Percentiles rank a stretch among this genome's conserved stretches.
These are phyloP conservation scores for Gossypium mustelinum DNA, from an alignment of 345 rosid genomes.

Conservation along the genomic window DNA sequence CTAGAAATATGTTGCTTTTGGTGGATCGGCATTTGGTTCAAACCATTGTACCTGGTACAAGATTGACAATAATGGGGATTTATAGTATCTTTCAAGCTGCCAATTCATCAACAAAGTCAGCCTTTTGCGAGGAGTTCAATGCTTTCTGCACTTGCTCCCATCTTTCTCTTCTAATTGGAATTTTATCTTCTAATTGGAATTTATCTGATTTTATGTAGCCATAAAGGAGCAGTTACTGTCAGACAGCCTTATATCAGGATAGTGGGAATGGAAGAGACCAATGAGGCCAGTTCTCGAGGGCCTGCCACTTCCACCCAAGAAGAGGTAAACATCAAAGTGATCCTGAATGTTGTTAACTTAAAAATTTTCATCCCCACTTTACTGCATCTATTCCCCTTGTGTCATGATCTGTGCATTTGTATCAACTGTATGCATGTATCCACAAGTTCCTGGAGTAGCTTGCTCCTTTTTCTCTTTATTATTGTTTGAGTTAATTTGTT, in stretches of 20 bases:
- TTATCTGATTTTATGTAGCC: conserved; percentile 38
- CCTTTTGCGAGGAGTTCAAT: neutral
- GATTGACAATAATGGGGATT: conserved; percentile 88
- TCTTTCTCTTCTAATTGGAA: neutral
- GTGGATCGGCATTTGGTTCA: conserved; percentile 90
- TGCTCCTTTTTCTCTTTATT: neutral
- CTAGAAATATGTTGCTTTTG: conserved; percentile 89
- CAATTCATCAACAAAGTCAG: conserved; percentile 68
- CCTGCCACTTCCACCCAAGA: conserved; percentile 69
- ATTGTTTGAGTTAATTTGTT: neutral
- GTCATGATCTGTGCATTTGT: neutral
- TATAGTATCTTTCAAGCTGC: conserved; percentile 88
- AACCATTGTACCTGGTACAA: conserved; percentile 85
- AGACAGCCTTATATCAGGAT: conserved; percentile 93
- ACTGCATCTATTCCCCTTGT: neutral
- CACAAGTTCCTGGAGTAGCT: neutral
- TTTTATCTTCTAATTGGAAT: conserved; percentile 6
- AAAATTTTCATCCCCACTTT: neutral
- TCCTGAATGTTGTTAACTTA: neutral
- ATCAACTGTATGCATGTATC: neutral
- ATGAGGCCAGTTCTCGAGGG: conserved; percentile 73
- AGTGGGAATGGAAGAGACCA: conserved; percentile 80
- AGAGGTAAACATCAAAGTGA: conserved; percentile 49
- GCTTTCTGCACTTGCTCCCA: neutral
- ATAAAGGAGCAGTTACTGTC: conserved; percentile 86